phyloP scores from a whole-genome alignment of 805 yeast genomes.

The Tetrapisispora iriomotensis region DNA sequence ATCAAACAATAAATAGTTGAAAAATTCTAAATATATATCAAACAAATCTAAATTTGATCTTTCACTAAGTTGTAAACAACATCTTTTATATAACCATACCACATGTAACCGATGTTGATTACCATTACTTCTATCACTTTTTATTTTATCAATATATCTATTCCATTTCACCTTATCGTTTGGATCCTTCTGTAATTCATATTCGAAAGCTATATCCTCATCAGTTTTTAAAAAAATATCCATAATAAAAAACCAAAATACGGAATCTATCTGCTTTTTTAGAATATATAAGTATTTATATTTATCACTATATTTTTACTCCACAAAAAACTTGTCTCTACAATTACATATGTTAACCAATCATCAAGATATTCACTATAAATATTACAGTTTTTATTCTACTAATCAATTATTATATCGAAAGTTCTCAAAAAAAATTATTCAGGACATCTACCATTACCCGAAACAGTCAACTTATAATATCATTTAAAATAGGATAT shows the following conservation, averaged over 20 bases:
- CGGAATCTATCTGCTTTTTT: no score
- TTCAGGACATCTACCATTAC: no score
- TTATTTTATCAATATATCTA: slow-evolving; percentile 30
- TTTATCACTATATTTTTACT: no score
- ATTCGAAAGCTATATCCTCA: slow-evolving; percentile 38
- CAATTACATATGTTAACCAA: no score
- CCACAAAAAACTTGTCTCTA: no score
- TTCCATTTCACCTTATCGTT: slow-evolving; percentile 35
- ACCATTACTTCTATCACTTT: slow-evolving; percentile 5
- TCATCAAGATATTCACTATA: no score
- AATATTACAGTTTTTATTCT: no score
- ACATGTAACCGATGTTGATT: slow-evolving; percentile 10
- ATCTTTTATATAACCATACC: slow-evolving; percentile 31
- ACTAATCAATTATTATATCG: no score
- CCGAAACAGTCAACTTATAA: no score
- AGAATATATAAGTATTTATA: no score
- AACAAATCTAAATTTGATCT: slow-evolving; percentile 12
- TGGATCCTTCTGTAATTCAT: slow-evolving; percentile 34
- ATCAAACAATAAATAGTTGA: slow-evolving; percentile 28
- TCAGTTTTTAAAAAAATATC: slow-evolving; percentile 13
- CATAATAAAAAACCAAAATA: slow-evolving; percentile 1
- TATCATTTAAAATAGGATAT: no score
- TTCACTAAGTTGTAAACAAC: slow-evolving; percentile 19
- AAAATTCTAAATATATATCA: slow-evolving; percentile 17
- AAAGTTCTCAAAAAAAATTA: no score